phyloP scores from a whole-genome alignment of 2,329 filamentous ascomycete species.

The Aspergillus proliferans region DNA sequence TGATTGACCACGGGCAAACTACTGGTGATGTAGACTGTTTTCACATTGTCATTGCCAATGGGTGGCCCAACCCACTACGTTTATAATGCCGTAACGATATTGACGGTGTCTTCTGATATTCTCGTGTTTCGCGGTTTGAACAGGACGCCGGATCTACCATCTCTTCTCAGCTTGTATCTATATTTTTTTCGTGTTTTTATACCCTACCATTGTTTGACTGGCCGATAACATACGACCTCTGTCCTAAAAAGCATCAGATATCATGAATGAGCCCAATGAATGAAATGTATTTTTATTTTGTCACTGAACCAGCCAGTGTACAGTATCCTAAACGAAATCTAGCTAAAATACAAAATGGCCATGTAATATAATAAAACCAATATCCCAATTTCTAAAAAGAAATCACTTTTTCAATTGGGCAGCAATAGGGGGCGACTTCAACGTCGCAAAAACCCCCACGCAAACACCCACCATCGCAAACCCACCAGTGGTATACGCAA shows the following conservation, averaged over 20 bases:
- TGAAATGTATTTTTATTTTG: neutral
- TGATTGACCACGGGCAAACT: neutral
- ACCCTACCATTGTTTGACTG: neutral
- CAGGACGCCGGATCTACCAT: neutral
- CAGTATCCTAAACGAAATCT: neutral
- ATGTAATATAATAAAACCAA: slow-evolving; percentile 6
- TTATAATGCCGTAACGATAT: neutral
- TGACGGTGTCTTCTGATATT: neutral
- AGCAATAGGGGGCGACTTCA: slow-evolving; percentile 55
- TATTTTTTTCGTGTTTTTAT: neutral
- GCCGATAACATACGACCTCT: neutral
- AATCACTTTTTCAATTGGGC: neutral
- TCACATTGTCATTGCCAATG: too few species aligned
- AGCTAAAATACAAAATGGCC: slow-evolving; percentile 1
- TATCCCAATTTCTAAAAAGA: neutral
- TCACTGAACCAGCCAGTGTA: neutral
- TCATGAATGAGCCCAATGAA: neutral
- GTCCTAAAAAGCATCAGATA: neutral
- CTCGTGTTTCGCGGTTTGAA: neutral
- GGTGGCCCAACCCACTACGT: too few species aligned
- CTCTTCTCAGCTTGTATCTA: neutral
- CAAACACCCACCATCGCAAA: slow-evolving; percentile 71
- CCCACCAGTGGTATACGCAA: slow-evolving; percentile 76
- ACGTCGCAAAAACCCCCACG: slow-evolving; percentile 61
- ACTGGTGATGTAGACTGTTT: too few species aligned